Evolutionary conservation across 2,329 filamentous ascomycete species (phyloP), one percentile per base, ranked within the genome.

Genomic region (Sclerotinia spermophila): DNA sequence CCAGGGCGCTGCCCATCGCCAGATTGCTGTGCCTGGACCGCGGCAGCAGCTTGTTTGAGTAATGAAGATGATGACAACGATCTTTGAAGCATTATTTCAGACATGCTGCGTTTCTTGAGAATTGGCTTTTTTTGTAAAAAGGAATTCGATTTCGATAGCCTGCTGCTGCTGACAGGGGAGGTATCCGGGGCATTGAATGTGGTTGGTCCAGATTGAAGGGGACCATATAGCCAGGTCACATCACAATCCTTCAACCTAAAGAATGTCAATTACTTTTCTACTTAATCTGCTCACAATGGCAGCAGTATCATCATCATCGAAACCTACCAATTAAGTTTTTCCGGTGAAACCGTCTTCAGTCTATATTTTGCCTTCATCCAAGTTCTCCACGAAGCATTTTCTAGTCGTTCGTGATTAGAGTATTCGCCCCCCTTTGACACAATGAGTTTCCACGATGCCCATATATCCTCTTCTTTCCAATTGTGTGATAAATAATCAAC

Each of bases 371-470:
- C 86, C 81, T 98, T 98, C 79, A 93, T 91, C 95, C 95, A 98
- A 0, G 94, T 96, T 79, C 95, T 87, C 95, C 95, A 98, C 0
- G 94, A 97, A 10, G 96, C 95, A 81, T 98, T 98, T 81, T 98
- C 96, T 55, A 98, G 82, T 61, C 95, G 86, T 21, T 71, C 72
- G 64, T 69, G 72, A 56, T 77, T 95, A 76, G 87, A 89, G 74
- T 96, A 96, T 69, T 92, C 87, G 71, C 89, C 89, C 33, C 94
- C 89, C 76, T 71, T 75, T 38, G 74, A 75, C 93, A 97, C 21
- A 91, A 98, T 92, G 80, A 96, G 96, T 78, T 94, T 90, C 95
- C 96, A 98, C 2, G 95, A 97, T 10, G 92, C 91, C 94, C 94
- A 97, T 24, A 98, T 96, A 80, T 98, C 95, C 81, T 98, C 94